Base-by-base conservation (phyloP, 768 basidiomycete genomes). In the Suillus clintonianus region DNA sequence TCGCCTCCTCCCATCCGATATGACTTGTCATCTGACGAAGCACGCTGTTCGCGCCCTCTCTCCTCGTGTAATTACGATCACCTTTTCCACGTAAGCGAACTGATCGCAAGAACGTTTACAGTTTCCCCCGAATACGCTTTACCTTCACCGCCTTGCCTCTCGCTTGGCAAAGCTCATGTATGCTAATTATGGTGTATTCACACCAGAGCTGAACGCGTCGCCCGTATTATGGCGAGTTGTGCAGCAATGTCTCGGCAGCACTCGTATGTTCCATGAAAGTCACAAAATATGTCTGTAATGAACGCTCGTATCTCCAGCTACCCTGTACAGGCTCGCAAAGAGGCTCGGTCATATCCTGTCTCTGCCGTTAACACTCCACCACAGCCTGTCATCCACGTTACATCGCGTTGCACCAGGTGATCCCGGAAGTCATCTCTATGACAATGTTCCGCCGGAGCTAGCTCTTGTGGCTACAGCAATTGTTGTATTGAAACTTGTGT, bases 401-500 rank as follows among this genome's bases (percentile, higher is more conserved):
- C 68, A 65, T 51, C 75, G 75, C 37, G 60, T 72, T 13, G 80
- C 77, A 64, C 67, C 68, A 27, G 69, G 70, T 15, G 85, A 85
- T 66, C 78, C 78, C 17, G 77, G 75, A 53, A 72, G 76, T 27
- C 86, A 88, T 71, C 82, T 80, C 60, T 80, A 82, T 60, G 91
- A 92, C 73, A 87, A 84, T 66, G 82, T 84, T 34, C 86, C 91
- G 7, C 83, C 89, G 11, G 94, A 95, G 71, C 77, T 89, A 56
- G 82, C 83, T 3, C 76, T 93, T 27, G 72, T 85, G 50, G 86
- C 84, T 2, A 80, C 79, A 15, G 83, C 84, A 55, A 81, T 95
- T 14, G 81, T 94, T 13, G 87, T 88, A 41, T 79, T 95, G 68
- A 96, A 95, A 78, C 82, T 97, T 82, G 84, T 89, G 30, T 95